A percentile compares a stretch with the other conserved stretches of the same genome.
phyloP scores from a whole-genome alignment of 2,329 filamentous ascomycete genomes.

The Penicillium sp. region DNA sequence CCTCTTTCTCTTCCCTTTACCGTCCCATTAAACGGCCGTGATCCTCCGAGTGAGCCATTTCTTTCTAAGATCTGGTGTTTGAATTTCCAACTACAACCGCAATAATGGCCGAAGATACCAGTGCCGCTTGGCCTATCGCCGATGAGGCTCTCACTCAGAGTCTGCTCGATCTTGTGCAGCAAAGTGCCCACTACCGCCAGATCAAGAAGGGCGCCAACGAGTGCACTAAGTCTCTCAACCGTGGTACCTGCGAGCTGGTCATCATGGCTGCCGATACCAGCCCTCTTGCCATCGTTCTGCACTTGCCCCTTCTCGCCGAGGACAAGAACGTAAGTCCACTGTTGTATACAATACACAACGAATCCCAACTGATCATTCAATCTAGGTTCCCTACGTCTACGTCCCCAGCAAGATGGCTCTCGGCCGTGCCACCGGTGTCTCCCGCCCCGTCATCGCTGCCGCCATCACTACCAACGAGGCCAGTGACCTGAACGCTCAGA shows the following conservation, averaged over 20 bases:
- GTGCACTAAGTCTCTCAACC: slow-evolving; percentile 83
- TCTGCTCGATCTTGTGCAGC: slow-evolving; percentile 78
- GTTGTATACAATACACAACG: rapidly evolving
- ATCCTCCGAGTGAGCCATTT: slow-evolving; percentile 42
- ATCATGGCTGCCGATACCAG: slow-evolving; percentile 72
- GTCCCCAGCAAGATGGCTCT: slow-evolving; percentile 78
- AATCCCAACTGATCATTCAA: neutral
- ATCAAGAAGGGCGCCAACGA: slow-evolving; percentile 89
- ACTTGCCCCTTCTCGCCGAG: slow-evolving; percentile 85
- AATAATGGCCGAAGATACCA: slow-evolving; percentile 36
- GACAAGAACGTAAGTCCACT: slow-evolving; percentile 55
- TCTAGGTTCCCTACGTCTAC: slow-evolving; percentile 62
- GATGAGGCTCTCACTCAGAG: slow-evolving; percentile 74
- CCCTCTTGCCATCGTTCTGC: slow-evolving; percentile 82
- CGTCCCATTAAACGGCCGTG: slow-evolving; percentile 29
- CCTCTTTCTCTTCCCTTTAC: slow-evolving; percentile 1
- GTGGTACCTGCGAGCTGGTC: slow-evolving; percentile 71
- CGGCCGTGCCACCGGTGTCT: slow-evolving; percentile 86
- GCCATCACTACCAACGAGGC: slow-evolving; percentile 91
- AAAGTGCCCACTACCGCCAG: slow-evolving; percentile 63
- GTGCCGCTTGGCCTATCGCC: slow-evolving; percentile 66
- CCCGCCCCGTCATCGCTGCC: slow-evolving; percentile 79
- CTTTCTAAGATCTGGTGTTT: slow-evolving; percentile 24
- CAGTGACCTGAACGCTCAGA: slow-evolving; percentile 82
- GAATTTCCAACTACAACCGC: slow-evolving; percentile 10